Evolutionary conservation across 202 grass and related monocot genomes (phyloP).

Genomic region (Saccharum hybrid): DNA sequence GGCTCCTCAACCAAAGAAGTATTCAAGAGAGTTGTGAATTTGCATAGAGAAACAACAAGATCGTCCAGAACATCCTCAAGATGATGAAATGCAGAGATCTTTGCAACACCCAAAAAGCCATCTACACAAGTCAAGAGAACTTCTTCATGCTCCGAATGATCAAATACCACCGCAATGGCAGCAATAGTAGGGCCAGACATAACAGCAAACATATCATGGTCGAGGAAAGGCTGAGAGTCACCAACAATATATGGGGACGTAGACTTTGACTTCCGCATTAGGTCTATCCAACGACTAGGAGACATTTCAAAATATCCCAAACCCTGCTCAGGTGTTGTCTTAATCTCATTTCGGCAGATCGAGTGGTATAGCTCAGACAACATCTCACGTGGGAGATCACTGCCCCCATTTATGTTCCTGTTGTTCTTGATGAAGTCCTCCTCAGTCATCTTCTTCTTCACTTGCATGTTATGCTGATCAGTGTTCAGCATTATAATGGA

Average conservation of each 20-base stretch:
- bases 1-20: constrained; percentile 95
- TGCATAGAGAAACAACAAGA: constrained; percentile 96
- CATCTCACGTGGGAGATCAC: constrained; percentile 92
- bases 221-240: constrained; percentile 83
- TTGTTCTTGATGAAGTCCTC: constrained; percentile 99
- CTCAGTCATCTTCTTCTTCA: constrained; percentile 99
- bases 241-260: constrained; percentile 87
- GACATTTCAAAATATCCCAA: constrained; percentile 97
- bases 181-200: constrained; percentile 99
- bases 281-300: constrained; percentile 94
- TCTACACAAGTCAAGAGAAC: constrained; percentile 80
- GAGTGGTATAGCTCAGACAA: constrained; percentile 87
- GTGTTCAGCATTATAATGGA: constrained; percentile 99
- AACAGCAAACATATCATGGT: constrained; percentile 97
- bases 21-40: constrained; percentile 97
- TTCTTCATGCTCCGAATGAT: constrained; percentile 94
- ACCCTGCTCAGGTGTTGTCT: constrained; percentile 89
- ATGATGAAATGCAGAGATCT: constrained; percentile 99
- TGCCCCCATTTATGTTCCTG: constrained; percentile 93
- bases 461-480: constrained; percentile 99
- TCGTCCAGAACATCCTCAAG: constrained; percentile 99
- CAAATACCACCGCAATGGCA: constrained; percentile 97
- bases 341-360: constrained; percentile 93
- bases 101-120: constrained; percentile 92
- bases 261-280: constrained; percentile 90